Percentiles rank a stretch among this genome's conserved stretches.
Evolutionary conservation across 1,139 yeast species (phyloP).

Genomic region (Zygoascus meyerae): DNA sequence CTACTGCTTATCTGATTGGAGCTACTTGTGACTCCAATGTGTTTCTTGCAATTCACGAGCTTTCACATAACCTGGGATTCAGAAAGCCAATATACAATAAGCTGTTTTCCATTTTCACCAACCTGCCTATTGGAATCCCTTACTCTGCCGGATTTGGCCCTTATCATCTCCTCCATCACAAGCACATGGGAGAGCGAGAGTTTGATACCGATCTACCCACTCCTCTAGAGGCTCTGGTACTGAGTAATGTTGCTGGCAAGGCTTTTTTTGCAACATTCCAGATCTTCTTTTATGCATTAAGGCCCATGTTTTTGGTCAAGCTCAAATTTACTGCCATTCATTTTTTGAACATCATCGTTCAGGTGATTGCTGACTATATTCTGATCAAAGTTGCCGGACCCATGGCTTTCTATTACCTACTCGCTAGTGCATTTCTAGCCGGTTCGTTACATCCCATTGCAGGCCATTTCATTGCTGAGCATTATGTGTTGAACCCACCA

Average conservation of each 20-base stretch:
- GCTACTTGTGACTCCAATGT: slow-evolving; percentile 82
- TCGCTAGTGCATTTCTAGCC: slow-evolving; percentile 76
- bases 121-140: slow-evolving; percentile 84
- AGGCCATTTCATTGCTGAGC: slow-evolving; percentile 93
- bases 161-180: slow-evolving; percentile 87
- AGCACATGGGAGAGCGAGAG: slow-evolving; percentile 78
- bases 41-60: slow-evolving; percentile 83
- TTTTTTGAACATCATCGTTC: slow-evolving; percentile 58
- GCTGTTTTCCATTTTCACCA: slow-evolving; percentile 68
- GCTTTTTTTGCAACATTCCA: slow-evolving; percentile 89
- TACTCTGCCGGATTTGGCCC: slow-evolving; percentile 89
- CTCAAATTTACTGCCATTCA: slow-evolving; percentile 72
- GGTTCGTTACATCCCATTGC: slow-evolving; percentile 93
- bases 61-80: slow-evolving; percentile 81
- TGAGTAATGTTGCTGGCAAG: slow-evolving; percentile 77
- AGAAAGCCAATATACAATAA: slow-evolving; percentile 72
- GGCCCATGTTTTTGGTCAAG: slow-evolving; percentile 82
- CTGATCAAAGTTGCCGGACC: slow-evolving; percentile 58
- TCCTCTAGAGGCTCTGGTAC: slow-evolving; percentile 59
- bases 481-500: slow-evolving; percentile 66
- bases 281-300: slow-evolving; percentile 77
- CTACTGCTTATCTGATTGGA: slow-evolving; percentile 69
- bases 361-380: slow-evolving; percentile 50
- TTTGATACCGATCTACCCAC: slow-evolving; percentile 90
- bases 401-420: slow-evolving; percentile 58